Percentiles rank a stretch among this genome's conserved stretches.
These are phyloP conservation scores for Epichloe glyceriae DNA, from an alignment of 2,329 filamentous ascomycete genomes.

Conservation along the genomic window DNA sequence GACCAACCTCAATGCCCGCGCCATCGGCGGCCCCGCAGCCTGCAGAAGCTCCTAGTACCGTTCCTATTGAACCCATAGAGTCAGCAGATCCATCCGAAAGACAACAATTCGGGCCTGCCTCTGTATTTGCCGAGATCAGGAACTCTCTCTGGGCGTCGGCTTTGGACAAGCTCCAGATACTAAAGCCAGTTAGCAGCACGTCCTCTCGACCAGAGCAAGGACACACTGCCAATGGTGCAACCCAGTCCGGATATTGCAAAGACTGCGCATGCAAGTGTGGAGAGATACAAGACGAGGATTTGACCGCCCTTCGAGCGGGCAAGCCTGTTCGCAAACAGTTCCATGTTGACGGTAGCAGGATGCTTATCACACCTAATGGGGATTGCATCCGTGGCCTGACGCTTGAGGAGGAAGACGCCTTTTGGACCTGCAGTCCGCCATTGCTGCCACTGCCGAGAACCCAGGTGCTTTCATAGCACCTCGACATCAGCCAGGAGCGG, in stretches of 20 bases:
- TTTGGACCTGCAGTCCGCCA: slow-evolving; percentile 53
- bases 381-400: slow-evolving; percentile 63
- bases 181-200: slow-evolving; percentile 22
- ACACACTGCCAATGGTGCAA: slow-evolving; percentile 9
- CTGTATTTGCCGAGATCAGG: slow-evolving; percentile 24
- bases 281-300: slow-evolving; percentile 35
- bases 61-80: slow-evolving; percentile 9
- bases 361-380: slow-evolving; percentile 63
- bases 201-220: slow-evolving; percentile 17
- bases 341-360: slow-evolving; percentile 47
- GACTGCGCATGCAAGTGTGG: slow-evolving; percentile 26
- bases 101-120: slow-evolving; percentile 18
- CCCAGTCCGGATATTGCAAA: slow-evolving; percentile 20
- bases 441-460: slow-evolving; percentile 36
- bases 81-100: slow-evolving; percentile 15
- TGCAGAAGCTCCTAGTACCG: slow-evolving; percentile 10
- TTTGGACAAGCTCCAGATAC: slow-evolving; percentile 23
- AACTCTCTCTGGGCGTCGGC: slow-evolving; percentile 19
- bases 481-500: slow-evolving; percentile 39
- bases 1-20: slow-evolving; percentile 1
- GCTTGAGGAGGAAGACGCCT: slow-evolving; percentile 55
- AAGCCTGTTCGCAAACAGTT: slow-evolving; percentile 46
- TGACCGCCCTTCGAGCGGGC: slow-evolving; percentile 40
- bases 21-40: not conserved
- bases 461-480: slow-evolving; percentile 44